Percentiles rank a stretch among this genome's conserved stretches.
Conservation (phyloP, 768 basidiomycete genomes). For the Lactarius akahatsu region DNA sequence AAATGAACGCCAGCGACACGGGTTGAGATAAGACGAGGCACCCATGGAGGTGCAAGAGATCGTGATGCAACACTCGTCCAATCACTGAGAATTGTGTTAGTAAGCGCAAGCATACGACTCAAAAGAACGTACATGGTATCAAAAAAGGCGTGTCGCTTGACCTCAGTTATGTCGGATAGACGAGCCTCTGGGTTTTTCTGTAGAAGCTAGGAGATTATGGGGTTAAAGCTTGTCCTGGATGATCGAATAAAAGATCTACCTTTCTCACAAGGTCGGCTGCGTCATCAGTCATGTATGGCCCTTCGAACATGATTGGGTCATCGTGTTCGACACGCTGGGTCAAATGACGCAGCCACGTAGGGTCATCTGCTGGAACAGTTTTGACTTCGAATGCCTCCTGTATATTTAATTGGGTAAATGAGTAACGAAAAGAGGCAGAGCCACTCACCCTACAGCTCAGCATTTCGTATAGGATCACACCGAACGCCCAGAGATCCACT, state of each 20-base stretch:
- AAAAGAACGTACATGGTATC: not conserved
- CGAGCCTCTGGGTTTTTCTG: slow-evolving; percentile 6
- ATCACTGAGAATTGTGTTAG: slow-evolving; percentile 11
- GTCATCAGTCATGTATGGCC: slow-evolving; percentile 13
- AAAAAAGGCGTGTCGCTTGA: slow-evolving; percentile 19
- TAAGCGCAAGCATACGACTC: not conserved
- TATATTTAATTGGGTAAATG: not conserved
- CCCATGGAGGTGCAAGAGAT: slow-evolving; percentile 19
- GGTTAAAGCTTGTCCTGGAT: not conserved
- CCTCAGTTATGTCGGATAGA: slow-evolving; percentile 6
- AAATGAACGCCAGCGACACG: slow-evolving; percentile 3
- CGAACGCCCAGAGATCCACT: slow-evolving; percentile 27
- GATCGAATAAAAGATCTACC: not conserved
- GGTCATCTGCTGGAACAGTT: slow-evolving; percentile 8
- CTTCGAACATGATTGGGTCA: slow-evolving; percentile 12
- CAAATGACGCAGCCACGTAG: slow-evolving; percentile 14
- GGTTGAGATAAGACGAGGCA: slow-evolving; percentile 14
- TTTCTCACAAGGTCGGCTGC: slow-evolving; percentile 16
- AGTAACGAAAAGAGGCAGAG: not conserved
- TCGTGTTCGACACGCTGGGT: slow-evolving; percentile 7
- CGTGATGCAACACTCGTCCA: slow-evolving; percentile 17
- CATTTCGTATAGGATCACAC: slow-evolving; percentile 26
- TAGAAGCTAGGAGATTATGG: not conserved
- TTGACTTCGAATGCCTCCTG: slow-evolving; percentile 18
- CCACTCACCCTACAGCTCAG: slow-evolving; percentile 19